These are phyloP conservation scores for Phytophthora tentaculata DNA, from an alignment of 352 stramenopile species.

Conservation along the genomic window DNA sequence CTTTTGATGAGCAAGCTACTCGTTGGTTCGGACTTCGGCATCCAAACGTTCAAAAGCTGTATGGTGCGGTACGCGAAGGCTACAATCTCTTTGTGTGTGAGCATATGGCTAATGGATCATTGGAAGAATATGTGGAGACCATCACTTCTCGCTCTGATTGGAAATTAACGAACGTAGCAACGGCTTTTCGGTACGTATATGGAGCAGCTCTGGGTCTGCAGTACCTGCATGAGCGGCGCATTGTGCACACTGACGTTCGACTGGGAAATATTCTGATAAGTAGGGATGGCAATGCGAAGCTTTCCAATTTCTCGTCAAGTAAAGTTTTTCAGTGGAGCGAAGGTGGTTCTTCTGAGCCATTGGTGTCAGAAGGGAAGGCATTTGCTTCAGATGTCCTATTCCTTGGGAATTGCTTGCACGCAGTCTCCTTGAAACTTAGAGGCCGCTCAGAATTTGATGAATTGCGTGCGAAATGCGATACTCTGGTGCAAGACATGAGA, in stretches of 20 bases:
- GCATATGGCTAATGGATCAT: conserved; percentile 7
- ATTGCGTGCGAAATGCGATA: not conserved
- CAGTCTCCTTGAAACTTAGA: conserved; percentile 2
- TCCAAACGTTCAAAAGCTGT: conserved; percentile 18
- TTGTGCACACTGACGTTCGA: conserved; percentile 8
- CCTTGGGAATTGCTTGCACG: conserved; percentile 5
- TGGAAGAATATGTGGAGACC: conserved; percentile 5
- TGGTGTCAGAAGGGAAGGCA: not conserved
- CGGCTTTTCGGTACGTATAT: conserved; percentile 1
- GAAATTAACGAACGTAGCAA: not conserved
- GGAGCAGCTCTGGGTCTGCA: conserved; percentile 4
- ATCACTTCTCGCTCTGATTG: conserved; percentile 1
- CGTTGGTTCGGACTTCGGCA: conserved; percentile 19
- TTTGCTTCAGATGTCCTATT: conserved; percentile 8
- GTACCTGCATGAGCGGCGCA: conserved; percentile 7
- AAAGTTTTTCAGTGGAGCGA: not conserved
- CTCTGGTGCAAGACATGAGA: not conserved
- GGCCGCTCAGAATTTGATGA: not conserved
- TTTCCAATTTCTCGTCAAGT: conserved; percentile 8
- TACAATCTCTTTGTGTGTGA: conserved; percentile 18
- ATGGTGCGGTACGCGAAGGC: conserved; percentile 8
- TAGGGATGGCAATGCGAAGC: conserved; percentile 5
- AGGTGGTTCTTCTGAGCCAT: not conserved
- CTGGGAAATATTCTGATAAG: conserved; percentile 7
- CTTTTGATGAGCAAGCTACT: conserved; percentile 8